phyloP scores from a whole-genome alignment of 164 flowering plant genomes.

The Nymphaea colorata region DNA sequence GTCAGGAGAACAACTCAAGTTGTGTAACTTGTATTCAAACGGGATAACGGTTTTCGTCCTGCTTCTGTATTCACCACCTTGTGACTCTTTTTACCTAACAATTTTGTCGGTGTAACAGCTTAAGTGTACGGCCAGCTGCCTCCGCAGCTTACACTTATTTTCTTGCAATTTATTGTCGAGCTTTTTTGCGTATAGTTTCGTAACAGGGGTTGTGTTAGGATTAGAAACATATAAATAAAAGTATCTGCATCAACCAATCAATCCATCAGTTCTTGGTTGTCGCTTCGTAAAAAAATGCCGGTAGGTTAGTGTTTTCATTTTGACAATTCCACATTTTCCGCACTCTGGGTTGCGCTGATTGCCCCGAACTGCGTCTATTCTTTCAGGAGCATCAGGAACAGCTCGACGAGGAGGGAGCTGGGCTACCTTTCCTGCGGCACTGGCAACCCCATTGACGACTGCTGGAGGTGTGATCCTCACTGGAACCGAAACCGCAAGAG shows the following conservation, averaged over 20 bases:
- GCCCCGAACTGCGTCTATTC: background rate
- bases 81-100: too few relatives aligned
- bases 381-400: conserved; percentile 50
- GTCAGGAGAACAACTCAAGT: too few relatives aligned
- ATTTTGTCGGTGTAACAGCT: too few relatives aligned
- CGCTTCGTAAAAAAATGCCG: background rate
- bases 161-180: too few relatives aligned
- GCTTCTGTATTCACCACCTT: too few relatives aligned
- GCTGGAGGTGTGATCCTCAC: conserved; percentile 73
- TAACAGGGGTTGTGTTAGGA: too few relatives aligned
- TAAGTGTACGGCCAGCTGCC: too few relatives aligned
- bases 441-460: conserved; percentile 85
- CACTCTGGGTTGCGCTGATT: background rate
- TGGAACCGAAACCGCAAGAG: conserved; percentile 82
- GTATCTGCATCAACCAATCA: background rate
- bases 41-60: too few relatives aligned
- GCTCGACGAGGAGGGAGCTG: conserved; percentile 65
- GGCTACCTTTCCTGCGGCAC: conserved; percentile 72
- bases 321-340: too few relatives aligned
- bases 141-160: too few relatives aligned
- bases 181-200: too few relatives aligned
- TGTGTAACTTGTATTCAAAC: too few relatives aligned
- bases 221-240: background rate
- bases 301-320: background rate
- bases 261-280: background rate